A percentile compares a stretch with the other conserved stretches of the same genome.
Evolutionary conservation across 306 rosid genomes (phyloP).

Genomic region (Adenanthera pavonina): DNA sequence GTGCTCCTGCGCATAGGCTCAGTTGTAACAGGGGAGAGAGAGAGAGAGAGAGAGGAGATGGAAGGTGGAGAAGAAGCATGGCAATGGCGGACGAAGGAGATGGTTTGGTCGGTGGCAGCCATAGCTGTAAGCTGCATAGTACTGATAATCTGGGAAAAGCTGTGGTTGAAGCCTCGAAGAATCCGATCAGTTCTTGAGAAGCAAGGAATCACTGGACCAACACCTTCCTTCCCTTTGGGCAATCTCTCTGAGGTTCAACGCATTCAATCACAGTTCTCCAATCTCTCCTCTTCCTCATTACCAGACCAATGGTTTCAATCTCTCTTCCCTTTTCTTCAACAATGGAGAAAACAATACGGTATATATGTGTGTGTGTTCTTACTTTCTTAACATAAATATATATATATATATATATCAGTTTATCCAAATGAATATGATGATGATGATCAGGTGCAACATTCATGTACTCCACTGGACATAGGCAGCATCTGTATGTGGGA

Average conservation of each 20-base stretch:
- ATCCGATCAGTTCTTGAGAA: slow-evolving; percentile 31
- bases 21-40: no score
- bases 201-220: slow-evolving; percentile 48
- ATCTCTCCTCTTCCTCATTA: neutral
- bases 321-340: slow-evolving; percentile 42
- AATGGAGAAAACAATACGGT: slow-evolving; percentile 46
- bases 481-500: slow-evolving; percentile 41
- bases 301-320: slow-evolving; percentile 34
- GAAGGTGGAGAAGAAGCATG: neutral
- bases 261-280: neutral
- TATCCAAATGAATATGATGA: neutral
- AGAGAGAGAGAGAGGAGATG: slow-evolving; percentile 2
- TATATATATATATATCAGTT: neutral
- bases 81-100: slow-evolving; percentile 4
- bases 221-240: slow-evolving; percentile 41
- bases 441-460: slow-evolving; percentile 36
- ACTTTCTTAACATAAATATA: neutral
- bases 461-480: slow-evolving; percentile 43
- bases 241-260: slow-evolving; percentile 32
- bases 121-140: neutral
- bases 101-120: slow-evolving; percentile 9
- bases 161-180: slow-evolving; percentile 34
- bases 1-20: no score
- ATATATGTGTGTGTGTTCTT: neutral
- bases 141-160: neutral